A percentile compares a stretch with the other conserved stretches of the same genome.
These are phyloP conservation scores for Suillus brevipes DNA, from an alignment of 768 basidiomycete species.

Conservation along the genomic window DNA sequence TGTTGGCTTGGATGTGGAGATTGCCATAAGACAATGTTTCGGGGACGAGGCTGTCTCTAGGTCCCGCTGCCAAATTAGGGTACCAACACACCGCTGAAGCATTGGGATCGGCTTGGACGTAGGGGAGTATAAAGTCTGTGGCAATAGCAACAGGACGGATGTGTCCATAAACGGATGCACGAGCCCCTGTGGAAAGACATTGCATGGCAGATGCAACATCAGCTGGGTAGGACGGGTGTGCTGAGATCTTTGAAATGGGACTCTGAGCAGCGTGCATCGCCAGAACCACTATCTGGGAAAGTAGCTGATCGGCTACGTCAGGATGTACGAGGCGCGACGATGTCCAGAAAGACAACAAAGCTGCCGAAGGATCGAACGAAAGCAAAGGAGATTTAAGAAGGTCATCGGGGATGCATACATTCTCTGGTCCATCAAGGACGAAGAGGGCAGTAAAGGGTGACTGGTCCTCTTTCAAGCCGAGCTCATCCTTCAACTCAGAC, in stretches of 20 bases:
- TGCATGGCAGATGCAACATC: slow-evolving; percentile 21
- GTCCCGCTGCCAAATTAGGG: slow-evolving; percentile 12
- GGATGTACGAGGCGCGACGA: slow-evolving; percentile 15
- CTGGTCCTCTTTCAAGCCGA: slow-evolving; percentile 5
- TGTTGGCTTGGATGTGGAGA: slow-evolving; percentile 39
- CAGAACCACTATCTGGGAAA: slow-evolving; percentile 21
- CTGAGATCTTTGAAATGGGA: slow-evolving; percentile 11
- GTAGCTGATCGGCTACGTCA: slow-evolving; percentile 16
- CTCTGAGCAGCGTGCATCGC: slow-evolving; percentile 8
- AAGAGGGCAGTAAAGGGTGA: slow-evolving; percentile 21
- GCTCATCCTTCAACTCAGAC: background rate
- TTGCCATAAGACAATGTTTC: slow-evolving; percentile 33
- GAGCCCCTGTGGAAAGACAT: slow-evolving; percentile 15
- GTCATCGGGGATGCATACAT: background rate
- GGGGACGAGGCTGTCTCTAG: background rate
- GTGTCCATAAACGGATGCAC: slow-evolving; percentile 16
- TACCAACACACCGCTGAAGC: slow-evolving; percentile 26
- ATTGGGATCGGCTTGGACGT: slow-evolving; percentile 17
- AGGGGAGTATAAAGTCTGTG: slow-evolving; percentile 25
- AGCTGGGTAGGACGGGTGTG: slow-evolving; percentile 11
- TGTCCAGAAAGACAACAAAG: slow-evolving; percentile 17
- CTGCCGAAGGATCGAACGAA: slow-evolving; percentile 7
- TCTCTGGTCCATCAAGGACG: slow-evolving; percentile 9
- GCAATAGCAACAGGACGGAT: slow-evolving; percentile 21
- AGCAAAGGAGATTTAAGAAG: slow-evolving; percentile 11